Evolutionary conservation across 352 stramenopile genomes (phyloP).

Genomic region (Phytophthora litchii): DNA sequence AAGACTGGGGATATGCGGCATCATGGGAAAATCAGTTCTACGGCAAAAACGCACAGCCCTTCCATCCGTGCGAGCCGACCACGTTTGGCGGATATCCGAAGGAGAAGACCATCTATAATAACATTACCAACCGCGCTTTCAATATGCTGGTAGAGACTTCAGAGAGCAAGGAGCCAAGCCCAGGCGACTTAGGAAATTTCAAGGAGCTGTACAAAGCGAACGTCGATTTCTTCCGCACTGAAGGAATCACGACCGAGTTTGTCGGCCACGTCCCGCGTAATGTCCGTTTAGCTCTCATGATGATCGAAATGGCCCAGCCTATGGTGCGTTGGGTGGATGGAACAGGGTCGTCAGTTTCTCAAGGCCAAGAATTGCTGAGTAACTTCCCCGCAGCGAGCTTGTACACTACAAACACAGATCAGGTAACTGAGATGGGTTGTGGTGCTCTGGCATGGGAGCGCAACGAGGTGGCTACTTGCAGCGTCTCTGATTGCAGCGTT

Average conservation of each 20-base stretch:
- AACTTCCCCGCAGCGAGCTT: conserved; percentile 53
- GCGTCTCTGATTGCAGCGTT: conserved; percentile 40
- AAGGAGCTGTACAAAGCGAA: conserved; percentile 73
- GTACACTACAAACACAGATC: conserved; percentile 43
- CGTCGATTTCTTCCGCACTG: conserved; percentile 62
- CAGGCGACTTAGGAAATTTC: conserved; percentile 71
- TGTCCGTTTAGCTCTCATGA: conserved; percentile 93
- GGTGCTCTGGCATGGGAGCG: conserved; percentile 41
- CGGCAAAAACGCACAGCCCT: conserved; percentile 45
- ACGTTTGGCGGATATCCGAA: conserved; percentile 91
- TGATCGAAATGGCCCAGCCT: conserved; percentile 95
- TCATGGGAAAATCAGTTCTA: conserved; percentile 85
- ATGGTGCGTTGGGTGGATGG: conserved; percentile 87
- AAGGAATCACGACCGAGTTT: conserved; percentile 27
- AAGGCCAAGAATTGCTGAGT: conserved; percentile 19
- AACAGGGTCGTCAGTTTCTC: conserved; percentile 12
- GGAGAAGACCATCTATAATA: conserved; percentile 94
- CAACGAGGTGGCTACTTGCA: conserved; percentile 55
- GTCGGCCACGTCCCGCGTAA: conserved; percentile 96
- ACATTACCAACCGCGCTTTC: conserved; percentile 92
- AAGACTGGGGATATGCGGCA: conserved; percentile 97
- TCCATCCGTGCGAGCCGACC: conserved; percentile 79
- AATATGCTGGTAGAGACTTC: conserved; percentile 98
- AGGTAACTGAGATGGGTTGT: conserved; percentile 63
- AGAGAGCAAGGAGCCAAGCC: conserved; percentile 85